Evolutionary conservation across 225 moss, liverwort and hornwort species (phyloP).

Genomic region (Physcomitrellopsis africana): DNA sequence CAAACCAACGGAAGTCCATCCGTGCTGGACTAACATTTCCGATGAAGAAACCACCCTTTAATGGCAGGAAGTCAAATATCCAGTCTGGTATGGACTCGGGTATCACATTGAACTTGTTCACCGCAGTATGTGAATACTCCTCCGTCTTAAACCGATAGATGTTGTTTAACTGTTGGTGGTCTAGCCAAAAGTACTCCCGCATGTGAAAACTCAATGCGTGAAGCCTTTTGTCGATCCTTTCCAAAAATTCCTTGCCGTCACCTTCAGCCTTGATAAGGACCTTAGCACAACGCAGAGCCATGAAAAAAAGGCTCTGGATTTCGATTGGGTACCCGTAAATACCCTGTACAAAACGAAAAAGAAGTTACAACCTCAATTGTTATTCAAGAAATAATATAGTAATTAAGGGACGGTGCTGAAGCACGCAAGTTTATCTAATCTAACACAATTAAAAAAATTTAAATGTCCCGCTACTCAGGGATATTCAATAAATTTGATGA

Average conservation of each 20-base stretch:
- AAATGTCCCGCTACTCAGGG: background rate
- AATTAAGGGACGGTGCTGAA: background rate
- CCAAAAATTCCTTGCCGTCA: constrained; percentile 82
- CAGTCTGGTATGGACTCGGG: constrained; percentile 96
- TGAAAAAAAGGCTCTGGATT: constrained; percentile 91
- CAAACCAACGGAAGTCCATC: constrained; percentile 98
- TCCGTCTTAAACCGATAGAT: constrained; percentile 97
- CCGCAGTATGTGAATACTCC: constrained; percentile 93
- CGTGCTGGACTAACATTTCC: constrained; percentile 97
- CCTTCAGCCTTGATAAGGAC: constrained; percentile 75
- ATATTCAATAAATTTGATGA: background rate
- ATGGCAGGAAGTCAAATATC: constrained; percentile 90
- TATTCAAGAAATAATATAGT: background rate
- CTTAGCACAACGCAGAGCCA: constrained; percentile 89
- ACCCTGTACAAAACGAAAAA: constrained; percentile 50
- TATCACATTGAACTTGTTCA: constrained; percentile 95
- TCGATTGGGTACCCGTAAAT: constrained; percentile 97
- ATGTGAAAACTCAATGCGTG: constrained; percentile 94
- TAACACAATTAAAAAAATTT: background rate
- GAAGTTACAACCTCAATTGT: background rate
- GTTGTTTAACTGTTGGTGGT: constrained; percentile 89
- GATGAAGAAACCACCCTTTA: constrained; percentile 93
- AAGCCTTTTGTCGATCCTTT: constrained; percentile 86
- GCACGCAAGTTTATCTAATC: too few relatives aligned
- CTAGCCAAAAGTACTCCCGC: constrained; percentile 91